Evolutionary conservation across 73 alveolate genomes (phyloP).

Genomic region (Paramecium sonneborni): DNA sequence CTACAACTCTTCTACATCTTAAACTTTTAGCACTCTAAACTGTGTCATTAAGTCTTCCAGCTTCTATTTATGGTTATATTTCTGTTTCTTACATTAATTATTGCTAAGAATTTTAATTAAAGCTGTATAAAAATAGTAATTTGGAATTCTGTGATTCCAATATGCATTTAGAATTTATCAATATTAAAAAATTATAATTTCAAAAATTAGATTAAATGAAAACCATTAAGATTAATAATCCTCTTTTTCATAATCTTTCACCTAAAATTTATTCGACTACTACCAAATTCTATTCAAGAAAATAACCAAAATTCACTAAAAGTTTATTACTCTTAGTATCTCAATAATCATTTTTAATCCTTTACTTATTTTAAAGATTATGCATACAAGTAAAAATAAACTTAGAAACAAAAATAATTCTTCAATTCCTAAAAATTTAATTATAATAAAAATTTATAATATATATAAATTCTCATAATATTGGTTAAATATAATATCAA

Average conservation of each 20-base stretch:
- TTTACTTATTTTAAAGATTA: neutral
- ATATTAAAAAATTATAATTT: neutral
- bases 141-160: constrained; percentile 36
- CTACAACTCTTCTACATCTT: constrained; percentile 41
- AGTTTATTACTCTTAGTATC: too few species aligned
- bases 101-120: neutral
- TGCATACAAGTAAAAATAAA: neutral
- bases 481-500: neutral
- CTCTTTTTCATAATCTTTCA: too few species aligned
- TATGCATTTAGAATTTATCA: neutral
- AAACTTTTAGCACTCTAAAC: constrained; percentile 27
- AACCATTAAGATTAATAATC: too few species aligned
- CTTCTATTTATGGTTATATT: neutral
- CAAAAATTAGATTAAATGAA: too few species aligned
- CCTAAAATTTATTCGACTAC: too few species aligned
- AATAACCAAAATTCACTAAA: too few species aligned
- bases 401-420: neutral
- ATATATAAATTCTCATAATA: neutral
- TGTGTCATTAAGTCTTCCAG: constrained; percentile 41
- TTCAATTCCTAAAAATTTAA: neutral
- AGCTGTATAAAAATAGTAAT: neutral
- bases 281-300: too few species aligned
- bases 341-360: too few species aligned
- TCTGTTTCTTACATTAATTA: constrained; percentile 34
- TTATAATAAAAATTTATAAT: neutral